Evolutionary conservation across 164 flowering plant species (phyloP), one percentile per base, ranked within the genome.

Genomic region (Nymphaea colorata): DNA sequence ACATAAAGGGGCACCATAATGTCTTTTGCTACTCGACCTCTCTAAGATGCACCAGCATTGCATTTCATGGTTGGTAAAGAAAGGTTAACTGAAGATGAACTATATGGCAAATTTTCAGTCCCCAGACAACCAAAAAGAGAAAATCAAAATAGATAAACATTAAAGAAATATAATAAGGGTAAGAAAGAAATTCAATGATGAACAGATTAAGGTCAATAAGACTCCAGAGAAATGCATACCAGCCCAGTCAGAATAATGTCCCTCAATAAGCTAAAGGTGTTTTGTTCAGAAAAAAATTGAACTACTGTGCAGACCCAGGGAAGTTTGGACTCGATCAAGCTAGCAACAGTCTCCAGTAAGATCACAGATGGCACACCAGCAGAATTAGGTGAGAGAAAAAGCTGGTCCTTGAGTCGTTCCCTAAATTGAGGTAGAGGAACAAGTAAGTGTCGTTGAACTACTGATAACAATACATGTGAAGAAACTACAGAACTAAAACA

Each of bases 301-400:
- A 82, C 82, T 57, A 79, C 71, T 68, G 78, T 82, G 79, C 98
- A 91, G 71, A 72, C 81, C 98, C 98, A 88, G 67, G 99, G 96
- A 73, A 88, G 88, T 69, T 75, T 73, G 59, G 83, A 81, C 79
- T 88, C 84, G 25, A 82, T 72, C 78, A 94, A 80, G 65, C 80
- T 66, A 59, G 76, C 75, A 57, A 86, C 81, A 59, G 91, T 78
- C 74, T 81, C 89, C 41, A 91, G 79, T 76, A 94, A 79, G 71
- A 83, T 64, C 61, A 73, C 72, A 62, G 79, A 65, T 65, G 90
- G 71, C 43, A 16, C 43, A 71, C 64, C 73, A 45, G 87, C 74
- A 15, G 79, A 79, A 14, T 74, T 73, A 59, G 78, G 68, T 45
- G 84, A 69, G 73, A 77, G 67, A 63, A 82, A 75, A 66, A 89